Evolutionary conservation across 805 yeast genomes (phyloP).

Genomic region (Cyberlindnera misumaiensis): DNA sequence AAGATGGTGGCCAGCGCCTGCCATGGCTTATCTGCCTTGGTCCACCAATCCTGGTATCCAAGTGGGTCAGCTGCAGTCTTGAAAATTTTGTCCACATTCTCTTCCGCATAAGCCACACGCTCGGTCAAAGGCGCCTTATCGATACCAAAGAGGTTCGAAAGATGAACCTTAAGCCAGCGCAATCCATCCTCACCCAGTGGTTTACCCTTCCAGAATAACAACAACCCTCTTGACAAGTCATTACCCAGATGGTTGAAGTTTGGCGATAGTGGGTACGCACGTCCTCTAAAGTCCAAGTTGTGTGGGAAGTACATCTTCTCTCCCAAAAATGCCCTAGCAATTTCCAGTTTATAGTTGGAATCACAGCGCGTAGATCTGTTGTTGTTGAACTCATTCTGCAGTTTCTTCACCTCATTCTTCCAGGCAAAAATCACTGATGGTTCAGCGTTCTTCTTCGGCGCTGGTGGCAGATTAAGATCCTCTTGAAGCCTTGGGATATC

Average conservation of each 20-base stretch:
- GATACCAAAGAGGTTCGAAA: constrained; percentile 66
- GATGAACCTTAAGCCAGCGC: constrained; percentile 69
- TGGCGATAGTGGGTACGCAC: constrained; percentile 78
- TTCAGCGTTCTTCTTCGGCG: constrained; percentile 61
- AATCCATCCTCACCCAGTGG: constrained; percentile 58
- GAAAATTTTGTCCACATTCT: constrained; percentile 45
- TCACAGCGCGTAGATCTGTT: constrained; percentile 89
- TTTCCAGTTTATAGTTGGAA: constrained; percentile 85
- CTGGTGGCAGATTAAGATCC: constrained; percentile 41
- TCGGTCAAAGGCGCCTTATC: constrained; percentile 66
- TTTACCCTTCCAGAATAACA: constrained; percentile 73
- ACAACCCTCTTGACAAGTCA: constrained; percentile 66
- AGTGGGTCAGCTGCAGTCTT: constrained; percentile 61
- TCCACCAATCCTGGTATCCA: constrained; percentile 58
- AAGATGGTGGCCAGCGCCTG: constrained; percentile 67
- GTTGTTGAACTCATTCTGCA: constrained; percentile 55
- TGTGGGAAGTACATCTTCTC: constrained; percentile 77
- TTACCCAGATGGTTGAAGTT: constrained; percentile 77
- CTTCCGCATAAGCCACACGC: constrained; percentile 53
- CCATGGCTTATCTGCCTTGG: constrained; percentile 75
- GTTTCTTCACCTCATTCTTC: constrained; percentile 50
- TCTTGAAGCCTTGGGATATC: constrained; percentile 61
- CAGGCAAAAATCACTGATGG: constrained; percentile 67
- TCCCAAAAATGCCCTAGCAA: constrained; percentile 87
- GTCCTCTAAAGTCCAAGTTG: constrained; percentile 74